These are phyloP conservation scores for Kodamaea kaohsiungensis DNA, from an alignment of 805 yeast species.

Conservation along the genomic window DNA sequence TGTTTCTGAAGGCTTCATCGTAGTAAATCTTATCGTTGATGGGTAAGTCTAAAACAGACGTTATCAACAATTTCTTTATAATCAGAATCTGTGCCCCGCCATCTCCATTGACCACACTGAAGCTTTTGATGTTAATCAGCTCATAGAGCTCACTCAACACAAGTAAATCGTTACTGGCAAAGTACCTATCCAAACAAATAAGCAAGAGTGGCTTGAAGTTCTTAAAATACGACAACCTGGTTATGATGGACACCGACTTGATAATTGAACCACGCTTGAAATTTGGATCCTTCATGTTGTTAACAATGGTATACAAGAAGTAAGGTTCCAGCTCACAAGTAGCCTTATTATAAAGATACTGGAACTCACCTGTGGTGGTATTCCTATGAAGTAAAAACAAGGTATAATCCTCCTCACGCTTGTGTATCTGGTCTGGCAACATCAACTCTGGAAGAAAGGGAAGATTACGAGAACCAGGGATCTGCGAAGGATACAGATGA, in stretches of 20 bases:
- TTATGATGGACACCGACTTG: slow-evolving; percentile 59
- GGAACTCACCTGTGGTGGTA: slow-evolving; percentile 38
- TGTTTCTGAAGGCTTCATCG: slow-evolving; percentile 40
- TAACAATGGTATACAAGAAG: slow-evolving; percentile 57
- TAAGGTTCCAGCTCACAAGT: slow-evolving; percentile 44
- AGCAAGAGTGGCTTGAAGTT: slow-evolving; percentile 60
- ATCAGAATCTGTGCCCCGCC: slow-evolving; percentile 22
- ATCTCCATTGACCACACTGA: slow-evolving; percentile 18
- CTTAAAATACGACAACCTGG: slow-evolving; percentile 52
- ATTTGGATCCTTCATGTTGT: slow-evolving; percentile 43
- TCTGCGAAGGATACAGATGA: slow-evolving; percentile 55
- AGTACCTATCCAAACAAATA: slow-evolving; percentile 52
- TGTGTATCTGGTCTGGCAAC: slow-evolving; percentile 63
- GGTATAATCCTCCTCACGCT: slow-evolving; percentile 59
- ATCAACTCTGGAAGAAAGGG: slow-evolving; percentile 52
- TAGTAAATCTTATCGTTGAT: slow-evolving; percentile 41
- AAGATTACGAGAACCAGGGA: slow-evolving; percentile 39
- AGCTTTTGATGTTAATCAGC: slow-evolving; percentile 34
- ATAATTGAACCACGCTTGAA: slow-evolving; percentile 61
- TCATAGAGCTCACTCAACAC: slow-evolving; percentile 30
- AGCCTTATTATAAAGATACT: slow-evolving; percentile 32
- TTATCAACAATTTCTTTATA: slow-evolving; percentile 38
- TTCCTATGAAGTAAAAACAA: slow-evolving; percentile 53
- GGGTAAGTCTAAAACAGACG: slow-evolving; percentile 45
- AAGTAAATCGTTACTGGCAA: slow-evolving; percentile 21